phyloP scores from a whole-genome alignment of 768 basidiomycete species.

The Termitomyces sp. region DNA sequence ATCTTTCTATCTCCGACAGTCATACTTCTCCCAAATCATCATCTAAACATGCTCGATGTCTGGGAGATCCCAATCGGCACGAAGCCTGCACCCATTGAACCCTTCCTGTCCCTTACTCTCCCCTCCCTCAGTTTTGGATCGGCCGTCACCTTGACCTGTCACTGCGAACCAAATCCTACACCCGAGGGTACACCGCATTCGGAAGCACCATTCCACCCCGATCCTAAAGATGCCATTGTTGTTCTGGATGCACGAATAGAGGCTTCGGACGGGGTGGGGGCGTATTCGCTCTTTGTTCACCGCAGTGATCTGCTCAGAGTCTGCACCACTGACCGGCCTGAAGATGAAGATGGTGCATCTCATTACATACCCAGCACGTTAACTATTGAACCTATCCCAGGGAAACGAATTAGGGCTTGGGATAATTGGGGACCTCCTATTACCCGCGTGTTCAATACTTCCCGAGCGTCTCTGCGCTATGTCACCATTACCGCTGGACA shows the following conservation, averaged over 20 bases:
- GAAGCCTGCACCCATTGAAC: not conserved
- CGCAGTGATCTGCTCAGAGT: too few relatives aligned
- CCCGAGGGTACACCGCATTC: not conserved
- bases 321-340: too few relatives aligned
- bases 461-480: constrained; percentile 8
- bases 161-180: constrained; percentile 12
- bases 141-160: constrained; percentile 1
- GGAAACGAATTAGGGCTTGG: constrained; percentile 7
- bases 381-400: not conserved
- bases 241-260: constrained; percentile 3
- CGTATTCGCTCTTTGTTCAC: constrained; percentile 8
- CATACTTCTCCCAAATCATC: constrained; percentile 22
- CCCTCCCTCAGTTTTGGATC: not conserved
- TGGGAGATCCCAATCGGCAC: constrained; percentile 15
- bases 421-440: constrained; percentile 18
- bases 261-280: not conserved
- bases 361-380: not conserved
- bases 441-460: too few relatives aligned
- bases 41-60: constrained; percentile 18
- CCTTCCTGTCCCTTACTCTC: not conserved
- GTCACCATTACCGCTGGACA: constrained; percentile 18
- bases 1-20: constrained; percentile 20
- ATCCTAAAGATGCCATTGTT: constrained; percentile 7
- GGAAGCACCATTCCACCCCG: not conserved
- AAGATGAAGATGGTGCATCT: too few relatives aligned